phyloP scores from a whole-genome alignment of 176 grass and related monocot species.

The Urochloa ruziziensis region DNA sequence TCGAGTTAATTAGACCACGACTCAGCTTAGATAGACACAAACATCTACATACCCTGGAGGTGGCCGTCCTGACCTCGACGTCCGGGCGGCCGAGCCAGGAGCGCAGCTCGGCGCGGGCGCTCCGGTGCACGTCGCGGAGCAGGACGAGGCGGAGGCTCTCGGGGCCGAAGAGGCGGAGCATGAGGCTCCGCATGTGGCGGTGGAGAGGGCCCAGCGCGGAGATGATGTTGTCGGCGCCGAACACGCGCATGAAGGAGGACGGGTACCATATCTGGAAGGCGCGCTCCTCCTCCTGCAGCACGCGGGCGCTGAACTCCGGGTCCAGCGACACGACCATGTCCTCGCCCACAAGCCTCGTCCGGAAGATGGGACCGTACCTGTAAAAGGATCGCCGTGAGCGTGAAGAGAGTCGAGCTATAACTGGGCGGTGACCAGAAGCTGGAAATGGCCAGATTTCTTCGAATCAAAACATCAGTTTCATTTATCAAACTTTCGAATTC shows the following conservation, averaged over 20 bases:
- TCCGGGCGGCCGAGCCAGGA: constrained; percentile 30
- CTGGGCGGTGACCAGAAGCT: too few relatives aligned
- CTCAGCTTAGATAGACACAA: too few relatives aligned
- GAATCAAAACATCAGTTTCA: too few relatives aligned
- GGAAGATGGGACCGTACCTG: constrained; percentile 58
- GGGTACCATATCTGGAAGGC: constrained; percentile 60
- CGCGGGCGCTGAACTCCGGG: constrained; percentile 22
- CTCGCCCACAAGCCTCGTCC: constrained; percentile 36
- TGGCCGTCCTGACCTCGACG: constrained; percentile 45
- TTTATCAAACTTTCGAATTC: too few relatives aligned
- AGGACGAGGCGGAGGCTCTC: constrained; percentile 34
- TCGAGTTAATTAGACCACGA: too few relatives aligned
- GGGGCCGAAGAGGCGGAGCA: constrained; percentile 48
- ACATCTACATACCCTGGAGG: constrained; percentile 31
- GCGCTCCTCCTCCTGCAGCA: constrained; percentile 56
- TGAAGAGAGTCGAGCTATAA: too few relatives aligned
- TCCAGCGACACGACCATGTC: constrained; percentile 45
- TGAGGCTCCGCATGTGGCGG: constrained; percentile 38
- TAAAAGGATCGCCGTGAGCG: neutral
- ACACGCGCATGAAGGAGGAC: constrained; percentile 41
- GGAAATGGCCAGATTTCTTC: too few relatives aligned
- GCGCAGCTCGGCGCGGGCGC: neutral
- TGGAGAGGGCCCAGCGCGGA: constrained; percentile 40
- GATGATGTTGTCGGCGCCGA: constrained; percentile 39
- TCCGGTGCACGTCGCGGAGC: constrained; percentile 33